Base-by-base conservation (phyloP, 495 filamentous ascomycete genomes). In the Staphylotrichum tortipilum region DNA sequence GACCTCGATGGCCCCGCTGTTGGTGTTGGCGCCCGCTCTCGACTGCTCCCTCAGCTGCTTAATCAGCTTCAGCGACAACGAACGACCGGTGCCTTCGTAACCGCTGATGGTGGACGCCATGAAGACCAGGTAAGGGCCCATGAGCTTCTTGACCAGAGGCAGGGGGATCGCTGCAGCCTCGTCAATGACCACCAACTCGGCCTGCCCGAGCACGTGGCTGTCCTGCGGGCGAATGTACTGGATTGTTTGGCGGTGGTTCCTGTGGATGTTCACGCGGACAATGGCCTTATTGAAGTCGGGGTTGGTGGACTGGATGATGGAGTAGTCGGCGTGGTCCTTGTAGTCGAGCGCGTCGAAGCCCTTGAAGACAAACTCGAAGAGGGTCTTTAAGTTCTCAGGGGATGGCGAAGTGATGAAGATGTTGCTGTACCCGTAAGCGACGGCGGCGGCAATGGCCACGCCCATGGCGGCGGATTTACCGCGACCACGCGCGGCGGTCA, bases 101-200 rank as follows among this genome's bases (percentile, higher is more conserved):
- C 94, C 94, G 60, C 95, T 97, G 69, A 99, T 95, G 12, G 94
- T 99, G 1, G 92, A 97, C 4, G 94, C 89, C 94, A 99, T 99
- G 71, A 99, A 99, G 3, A 97, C 89, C 19, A 97, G 73, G 66
- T 97, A 99, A n/a, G 90, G 92, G 0, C 94, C 92, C 79, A 99
- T 87, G 26, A 99, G 76, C 63, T 95, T 96, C 53, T 83, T 78
- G 11, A 97, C 92, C 36, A 96, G 68, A 7, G 92, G 92, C 9
- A 99, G 68, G 4, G 94, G 94, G 39, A 99, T 99, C 1, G 94
- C 94, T 7, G 94, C 94, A 12, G 94, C 94, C 65, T 99, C 94
- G 70, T 99, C 94, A 54, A 99, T 95, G 9, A 99, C 89, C 5
- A 99, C 71, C 17, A 99, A 71, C 65, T 99, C 94, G 23, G 94